Base-by-base conservation (phyloP, 192 early-diverging fungal genomes). In the Nowakowskiella sp. region DNA sequence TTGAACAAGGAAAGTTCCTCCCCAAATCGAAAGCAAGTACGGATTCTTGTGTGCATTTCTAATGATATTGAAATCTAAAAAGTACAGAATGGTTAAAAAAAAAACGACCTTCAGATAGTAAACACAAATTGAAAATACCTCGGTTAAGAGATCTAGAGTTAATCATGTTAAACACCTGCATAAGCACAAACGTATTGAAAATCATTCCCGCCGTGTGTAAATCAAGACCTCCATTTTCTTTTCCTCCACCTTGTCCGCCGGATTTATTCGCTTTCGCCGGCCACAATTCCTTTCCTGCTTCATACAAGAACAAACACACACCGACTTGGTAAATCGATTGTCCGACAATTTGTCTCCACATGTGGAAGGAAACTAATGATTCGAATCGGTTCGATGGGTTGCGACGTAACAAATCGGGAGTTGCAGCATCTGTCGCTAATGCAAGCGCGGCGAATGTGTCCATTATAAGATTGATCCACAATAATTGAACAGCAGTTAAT, bases 381-480 rank as follows among this genome's bases (percentile, higher is more conserved):
- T 88, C 87, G 39, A 70, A 78, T 52, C 77, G 83, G 43, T 77
- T 69, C 22, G 84, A 76, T 5, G 94, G 94, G 44, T 78, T 72
- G 27, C 92, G 81, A 31, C 82, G 63, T 33, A 98, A 70, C 26
- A 97, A 74, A 0, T 86, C 88, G 42, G 82, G 81, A 10, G 85
- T 89, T 19, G 93, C 89, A 24, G 84, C 82, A 48, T 98, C 94
- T 1, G 95, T 96, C 2, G 95, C 94, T 31, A 97, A 78, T 0
- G 94, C 97, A 21, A 99, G 80, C 10, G 97, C 92, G 1, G 97
- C 97, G 63, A 99, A 77, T 0, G 93, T 92, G 74, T 99, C 94
- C 97, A 99, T 99, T 36, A 99, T 97, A 57, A 99, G 71, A 68
- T 99, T 99, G 43, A 99, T 89, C 94, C 94, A 99, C 46, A 99